Base-by-base conservation (phyloP, 176 grass and related monocot species). In the Aegilops tauschii region DNA sequence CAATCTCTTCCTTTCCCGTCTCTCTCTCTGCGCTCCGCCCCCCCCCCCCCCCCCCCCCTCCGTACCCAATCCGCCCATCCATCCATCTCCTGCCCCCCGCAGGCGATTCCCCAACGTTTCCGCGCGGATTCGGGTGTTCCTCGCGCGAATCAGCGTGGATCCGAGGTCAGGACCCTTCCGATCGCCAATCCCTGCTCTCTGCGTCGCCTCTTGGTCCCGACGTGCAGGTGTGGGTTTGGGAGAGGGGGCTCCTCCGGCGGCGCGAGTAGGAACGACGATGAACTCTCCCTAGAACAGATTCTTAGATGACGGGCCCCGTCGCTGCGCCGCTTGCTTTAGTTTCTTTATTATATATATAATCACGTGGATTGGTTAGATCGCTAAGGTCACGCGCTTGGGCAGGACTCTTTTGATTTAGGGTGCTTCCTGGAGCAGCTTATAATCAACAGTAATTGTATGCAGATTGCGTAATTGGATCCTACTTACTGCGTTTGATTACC, bases 111-210 rank as follows among this genome's bases (percentile, higher is more conserved):
- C 44, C 27, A 28, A 54, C 73, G 45, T 54, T 21, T 5, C 73
- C 8, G 47, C 28, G 16, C 74, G 45, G 74, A 77, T 77, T 77
- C 47, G 28, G 45, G 47, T 16, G 45, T 77, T 77, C 47, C 74
- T 77, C 28, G 29, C 74, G 16, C 27, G 74, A 77, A 77, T 25
- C 88, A 73, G 29, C 50, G 70, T 47, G 34, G 88, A 90, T 90
- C 63, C 61, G 79, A 68, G 63, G 79, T 81, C 63, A 68, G 78
- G 63, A 28, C 79, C 63, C 39, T 50, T 30, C 70, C 20, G 83
- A 69, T 85, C 88, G 83, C 47, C 37, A 44, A 25, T 47, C 87
- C 76, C 36, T 20, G 49, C 64, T 83, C 45, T 77, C 17, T 77
- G 8, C 47, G 52, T 29, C 45, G 27, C 28, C 16, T 76, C 31